Evolutionary conservation across 2,329 filamentous ascomycete species (phyloP), one percentile per base, ranked within the genome.

Genomic region (Pseudogymnoascus sp.): DNA sequence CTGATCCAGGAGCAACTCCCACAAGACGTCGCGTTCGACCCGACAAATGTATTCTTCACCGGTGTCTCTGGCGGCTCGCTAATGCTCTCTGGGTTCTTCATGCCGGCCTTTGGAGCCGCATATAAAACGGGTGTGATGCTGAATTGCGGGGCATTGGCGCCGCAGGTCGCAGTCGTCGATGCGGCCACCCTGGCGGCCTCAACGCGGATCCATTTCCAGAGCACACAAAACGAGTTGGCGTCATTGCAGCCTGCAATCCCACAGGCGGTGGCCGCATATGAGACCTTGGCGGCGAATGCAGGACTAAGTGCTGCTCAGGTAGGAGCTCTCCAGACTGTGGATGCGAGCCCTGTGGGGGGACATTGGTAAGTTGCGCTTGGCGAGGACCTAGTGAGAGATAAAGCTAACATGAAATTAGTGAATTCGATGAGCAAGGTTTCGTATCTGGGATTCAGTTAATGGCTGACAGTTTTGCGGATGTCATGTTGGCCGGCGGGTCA

Each of bases 391-490:
- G n/a, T 14, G 16, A 21, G 29, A 6, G 11, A 57, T 36, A 7
- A 18, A 21, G 29, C 51, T 57, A 14, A 57, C 51, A 14, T 34
- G 51, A 34, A 31, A 34, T 34, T 57, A 57, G 83, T 73, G 82
- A 77, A 62, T 86, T 86, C 64, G 83, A 86, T 69, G 80, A 75
- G 11, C 66, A 79, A 68, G 79, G 73, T 8, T 86, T 85, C 66
- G 78, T 79, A 8, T 78, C 75, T n/a, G 82, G 83, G 10, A 79
- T 85, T 34, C 82, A 85, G 74, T 74, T 83, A n/a, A 79, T 85
- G 74, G 74, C 80, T 7, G 74, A 80, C 31, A 82, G 78, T 66
- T 86, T 79, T 70, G 76, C 77, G 2, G 79, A 78, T 62, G 76
- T 85, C 14, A 79, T 85, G 73, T 80, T 80, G 67, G 62, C 62